Percentiles rank a stretch among this genome's conserved stretches.
phyloP scores from a whole-genome alignment of 2,329 filamentous ascomycete genomes.

The Cordyceps tenuipes region DNA sequence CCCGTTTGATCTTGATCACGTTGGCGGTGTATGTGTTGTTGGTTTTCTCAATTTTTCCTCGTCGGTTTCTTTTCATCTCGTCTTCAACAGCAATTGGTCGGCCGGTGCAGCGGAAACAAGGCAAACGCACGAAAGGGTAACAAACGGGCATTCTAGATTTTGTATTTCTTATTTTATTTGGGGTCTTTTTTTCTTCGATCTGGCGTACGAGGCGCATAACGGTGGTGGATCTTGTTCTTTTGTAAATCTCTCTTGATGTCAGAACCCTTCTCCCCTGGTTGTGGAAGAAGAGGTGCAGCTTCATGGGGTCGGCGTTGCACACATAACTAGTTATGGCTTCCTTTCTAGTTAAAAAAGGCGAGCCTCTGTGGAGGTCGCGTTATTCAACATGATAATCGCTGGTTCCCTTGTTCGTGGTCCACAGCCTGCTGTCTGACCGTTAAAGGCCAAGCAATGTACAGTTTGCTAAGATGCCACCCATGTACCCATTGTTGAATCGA shows the following conservation, averaged over 20 bases:
- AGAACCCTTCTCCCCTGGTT: neutral
- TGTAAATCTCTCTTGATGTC: neutral
- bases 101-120: neutral
- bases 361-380: neutral
- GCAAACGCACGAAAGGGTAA: neutral
- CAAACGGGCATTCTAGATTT: neutral
- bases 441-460: no score
- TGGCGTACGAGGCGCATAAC: slow-evolving; percentile 1
- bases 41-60: neutral
- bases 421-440: no score
- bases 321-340: neutral
- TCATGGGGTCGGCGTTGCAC: neutral
- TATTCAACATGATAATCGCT: neutral
- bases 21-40: neutral
- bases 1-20: neutral
- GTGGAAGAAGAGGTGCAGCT: neutral
- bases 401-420: no score
- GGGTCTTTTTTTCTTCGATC: neutral
- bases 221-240: neutral
- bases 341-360: neutral
- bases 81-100: slow-evolving; percentile 1
- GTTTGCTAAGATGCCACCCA: no score
- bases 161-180: no score
- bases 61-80: neutral
- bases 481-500: no score